Percentiles rank a stretch among this genome's conserved stretches.
phyloP scores from a whole-genome alignment of 148 eudicot genomes.

The Cornus florida region DNA sequence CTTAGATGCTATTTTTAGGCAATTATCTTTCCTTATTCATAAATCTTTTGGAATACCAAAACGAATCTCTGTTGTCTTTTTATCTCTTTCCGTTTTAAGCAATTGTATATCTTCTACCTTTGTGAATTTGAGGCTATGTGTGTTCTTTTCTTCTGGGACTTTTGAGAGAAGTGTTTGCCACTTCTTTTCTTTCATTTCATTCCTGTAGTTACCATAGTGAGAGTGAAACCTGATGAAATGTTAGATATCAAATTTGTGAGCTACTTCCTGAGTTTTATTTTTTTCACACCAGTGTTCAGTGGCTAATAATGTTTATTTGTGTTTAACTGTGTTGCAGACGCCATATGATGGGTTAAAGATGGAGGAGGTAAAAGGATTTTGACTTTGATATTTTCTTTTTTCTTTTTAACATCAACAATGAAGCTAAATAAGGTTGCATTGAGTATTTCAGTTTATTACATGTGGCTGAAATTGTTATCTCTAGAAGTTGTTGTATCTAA shows the following conservation, averaged over 20 bases:
- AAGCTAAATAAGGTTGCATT: not conserved
- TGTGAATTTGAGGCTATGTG: not conserved
- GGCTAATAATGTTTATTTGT: slow-evolving; percentile 9
- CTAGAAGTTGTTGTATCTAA: not conserved
- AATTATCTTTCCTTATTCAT: not conserved
- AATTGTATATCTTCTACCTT: not conserved
- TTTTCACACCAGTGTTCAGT: not conserved
- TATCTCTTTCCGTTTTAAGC: not conserved
- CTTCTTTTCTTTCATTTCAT: not conserved
- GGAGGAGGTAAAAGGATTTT: slow-evolving; percentile 56
- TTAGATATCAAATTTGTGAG: not conserved
- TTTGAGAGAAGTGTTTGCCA: not conserved
- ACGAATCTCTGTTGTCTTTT: not conserved
- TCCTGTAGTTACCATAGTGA: not conserved
- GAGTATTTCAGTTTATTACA: not conserved
- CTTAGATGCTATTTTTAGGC: not conserved
- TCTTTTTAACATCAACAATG: not conserved
- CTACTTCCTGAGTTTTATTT: not conserved
- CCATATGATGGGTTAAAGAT: slow-evolving; percentile 69
- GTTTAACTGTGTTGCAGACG: slow-evolving; percentile 45
- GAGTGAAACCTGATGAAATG: not conserved
- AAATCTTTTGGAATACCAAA: not conserved
- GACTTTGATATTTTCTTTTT: not conserved
- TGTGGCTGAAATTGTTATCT: not conserved
- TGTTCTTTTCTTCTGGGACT: not conserved